These are phyloP conservation scores for Ampelocalamus luodianensis DNA, from an alignment of 176 grass and related monocot genomes.

Conservation along the genomic window DNA sequence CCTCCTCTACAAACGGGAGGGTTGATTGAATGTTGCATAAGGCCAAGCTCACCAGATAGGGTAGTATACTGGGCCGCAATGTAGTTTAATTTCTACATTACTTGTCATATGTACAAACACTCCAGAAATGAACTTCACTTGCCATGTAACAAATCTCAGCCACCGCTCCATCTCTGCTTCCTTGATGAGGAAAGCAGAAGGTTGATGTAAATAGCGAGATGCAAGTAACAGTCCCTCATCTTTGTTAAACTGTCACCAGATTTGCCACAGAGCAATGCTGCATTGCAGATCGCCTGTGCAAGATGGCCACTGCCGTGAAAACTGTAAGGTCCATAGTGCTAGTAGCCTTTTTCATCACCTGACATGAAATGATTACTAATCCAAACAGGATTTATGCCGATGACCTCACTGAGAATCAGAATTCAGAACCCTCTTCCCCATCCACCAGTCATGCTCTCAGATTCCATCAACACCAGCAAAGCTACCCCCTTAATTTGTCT, in stretches of 20 bases:
- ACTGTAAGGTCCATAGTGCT: constrained; percentile 3
- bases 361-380: constrained; percentile 20
- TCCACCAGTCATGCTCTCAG: constrained; percentile 45
- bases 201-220: constrained; percentile 19
- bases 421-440: constrained; percentile 29
- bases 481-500: background rate
- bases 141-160: constrained; percentile 29
- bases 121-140: constrained; percentile 40
- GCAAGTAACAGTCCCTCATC: constrained; percentile 9
- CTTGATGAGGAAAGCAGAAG: background rate
- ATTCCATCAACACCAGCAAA: constrained; percentile 54
- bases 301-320: constrained; percentile 24
- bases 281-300: background rate
- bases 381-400: constrained; percentile 22
- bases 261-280: background rate
- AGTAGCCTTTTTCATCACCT: constrained; percentile 19
- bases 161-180: constrained; percentile 15
- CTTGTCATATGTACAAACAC: constrained; percentile 40
- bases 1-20: constrained; percentile 35
- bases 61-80: constrained; percentile 9
- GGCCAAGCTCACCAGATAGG: constrained; percentile 19
- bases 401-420: constrained; percentile 39
- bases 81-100: constrained; percentile 40
- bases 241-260: constrained; percentile 9
- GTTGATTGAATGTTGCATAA: constrained; percentile 24